Conservation (phyloP, 768 basidiomycete species). For the Collybia sordida region DNA sequence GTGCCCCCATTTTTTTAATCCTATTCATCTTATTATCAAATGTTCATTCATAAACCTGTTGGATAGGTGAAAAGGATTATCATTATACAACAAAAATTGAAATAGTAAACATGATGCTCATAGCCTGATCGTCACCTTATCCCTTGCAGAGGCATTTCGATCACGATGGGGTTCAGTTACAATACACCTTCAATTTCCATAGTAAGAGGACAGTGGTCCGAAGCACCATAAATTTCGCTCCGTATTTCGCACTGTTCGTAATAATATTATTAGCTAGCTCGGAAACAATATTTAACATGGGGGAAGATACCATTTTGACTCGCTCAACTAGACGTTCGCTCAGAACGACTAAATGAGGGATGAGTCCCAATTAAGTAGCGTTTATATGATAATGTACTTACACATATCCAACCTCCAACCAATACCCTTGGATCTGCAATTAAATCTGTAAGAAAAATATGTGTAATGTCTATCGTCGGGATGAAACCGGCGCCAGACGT, state of each 20-base stretch:
- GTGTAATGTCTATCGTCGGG: conserved; percentile 74
- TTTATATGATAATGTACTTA: conserved; percentile 29
- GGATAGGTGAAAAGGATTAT: neutral
- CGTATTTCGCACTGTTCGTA: conserved; percentile 72
- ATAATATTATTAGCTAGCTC: conserved; percentile 2
- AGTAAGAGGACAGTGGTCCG: conserved; percentile 81
- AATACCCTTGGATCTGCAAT: conserved; percentile 75
- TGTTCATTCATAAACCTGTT: too few species aligned
- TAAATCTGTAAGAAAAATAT: conserved; percentile 83
- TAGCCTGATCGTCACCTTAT: too few species aligned
- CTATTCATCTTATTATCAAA: neutral
- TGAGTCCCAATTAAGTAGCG: neutral
- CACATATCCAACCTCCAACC: conserved; percentile 91
- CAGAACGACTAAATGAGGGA: conserved; percentile 54
- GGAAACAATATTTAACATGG: neutral
- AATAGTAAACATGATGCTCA: neutral
- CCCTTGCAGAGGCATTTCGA: too few species aligned
- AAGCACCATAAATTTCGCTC: conserved; percentile 82
- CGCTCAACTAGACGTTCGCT: conserved; percentile 66
- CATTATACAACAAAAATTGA: neutral
- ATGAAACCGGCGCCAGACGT: conserved; percentile 77
- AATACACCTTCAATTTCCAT: conserved; percentile 63
- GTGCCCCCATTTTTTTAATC: neutral
- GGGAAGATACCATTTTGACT: conserved; percentile 53
- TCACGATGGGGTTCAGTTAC: conserved; percentile 7